phyloP scores from a whole-genome alignment of 2,329 filamentous ascomycete genomes.

The Byssothecium circinans region DNA sequence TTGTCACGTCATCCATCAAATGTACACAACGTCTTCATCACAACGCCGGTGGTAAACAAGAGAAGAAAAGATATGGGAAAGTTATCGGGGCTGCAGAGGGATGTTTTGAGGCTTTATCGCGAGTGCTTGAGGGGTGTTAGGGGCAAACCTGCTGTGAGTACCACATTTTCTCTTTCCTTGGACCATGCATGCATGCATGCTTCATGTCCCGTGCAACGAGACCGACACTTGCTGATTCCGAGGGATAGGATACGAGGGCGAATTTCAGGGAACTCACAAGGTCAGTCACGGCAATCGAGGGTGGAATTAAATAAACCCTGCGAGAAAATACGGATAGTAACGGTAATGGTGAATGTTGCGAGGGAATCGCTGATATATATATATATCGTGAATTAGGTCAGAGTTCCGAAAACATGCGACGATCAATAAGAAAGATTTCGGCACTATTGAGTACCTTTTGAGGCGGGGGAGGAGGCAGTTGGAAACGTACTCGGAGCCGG shows the following conservation, averaged over 20 bases:
- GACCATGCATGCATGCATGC: background rate
- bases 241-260: conserved; percentile 54
- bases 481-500: conserved; percentile 76
- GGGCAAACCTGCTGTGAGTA: conserved; percentile 72
- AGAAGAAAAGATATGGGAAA: conserved; percentile 47
- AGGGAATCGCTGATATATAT: conserved; percentile 12
- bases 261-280: conserved; percentile 68
- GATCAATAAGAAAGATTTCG: conserved; percentile 82
- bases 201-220: conserved; percentile 23
- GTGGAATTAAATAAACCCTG: too few species aligned
- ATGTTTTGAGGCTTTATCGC: conserved; percentile 84
- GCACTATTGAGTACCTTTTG: conserved; percentile 80
- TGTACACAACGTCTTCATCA: background rate
- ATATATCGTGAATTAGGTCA: conserved; percentile 52
- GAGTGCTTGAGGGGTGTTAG: conserved; percentile 79
- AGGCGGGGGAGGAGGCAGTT: conserved; percentile 80
- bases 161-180: background rate
- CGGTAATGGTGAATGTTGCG: too few species aligned
- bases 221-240: conserved; percentile 25
- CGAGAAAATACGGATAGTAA: too few species aligned
- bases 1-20: too few species aligned
- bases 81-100: conserved; percentile 85
- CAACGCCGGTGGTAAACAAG: background rate
- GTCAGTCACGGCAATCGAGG: too few species aligned
- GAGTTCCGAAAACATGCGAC: conserved; percentile 74